Percentiles rank a stretch among this genome's conserved stretches.
Evolutionary conservation across 2,329 filamentous ascomycete genomes (phyloP).

Genomic region (Paraphaeosphaeria minitans): DNA sequence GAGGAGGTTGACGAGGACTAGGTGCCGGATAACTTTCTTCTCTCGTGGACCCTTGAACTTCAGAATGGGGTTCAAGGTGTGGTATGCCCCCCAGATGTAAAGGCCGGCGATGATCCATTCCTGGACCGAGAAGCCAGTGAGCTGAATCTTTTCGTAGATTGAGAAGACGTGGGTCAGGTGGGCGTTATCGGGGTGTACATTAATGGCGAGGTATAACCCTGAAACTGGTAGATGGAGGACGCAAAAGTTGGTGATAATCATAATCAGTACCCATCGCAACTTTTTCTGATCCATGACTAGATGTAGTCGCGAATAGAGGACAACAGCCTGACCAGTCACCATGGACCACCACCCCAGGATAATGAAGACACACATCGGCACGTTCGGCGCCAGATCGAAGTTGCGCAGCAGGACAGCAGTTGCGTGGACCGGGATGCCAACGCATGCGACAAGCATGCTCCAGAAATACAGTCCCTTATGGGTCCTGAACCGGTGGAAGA

Average conservation of each 20-base stretch:
- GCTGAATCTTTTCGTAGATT: conserved; percentile 50
- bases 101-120: conserved; percentile 47
- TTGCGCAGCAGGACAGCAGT: conserved; percentile 52
- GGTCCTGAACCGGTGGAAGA: conserved; percentile 52
- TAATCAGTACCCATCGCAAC: conserved; percentile 55
- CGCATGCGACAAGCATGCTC: conserved; percentile 51
- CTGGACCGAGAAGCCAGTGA: conserved; percentile 47
- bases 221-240: conserved; percentile 60
- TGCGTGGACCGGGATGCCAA: conserved; percentile 52
- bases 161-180: conserved; percentile 35
- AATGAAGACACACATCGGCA: conserved; percentile 49
- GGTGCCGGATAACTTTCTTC: conserved; percentile 7
- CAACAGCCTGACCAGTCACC: conserved; percentile 65
- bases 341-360: conserved; percentile 64
- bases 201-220: conserved; percentile 58
- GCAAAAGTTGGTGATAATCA: conserved; percentile 62
- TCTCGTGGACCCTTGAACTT: not conserved
- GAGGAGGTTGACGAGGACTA: conserved; percentile 44
- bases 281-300: conserved; percentile 58
- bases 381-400: conserved; percentile 45
- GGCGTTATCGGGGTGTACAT: conserved; percentile 40
- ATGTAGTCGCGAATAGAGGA: conserved; percentile 66
- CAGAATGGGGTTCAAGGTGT: conserved; percentile 47
- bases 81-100: conserved; percentile 57
- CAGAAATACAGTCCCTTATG: conserved; percentile 56